Evolutionary conservation across 208 protist genomes (phyloP).

Genomic region (Balamuthia mandrillaris): DNA sequence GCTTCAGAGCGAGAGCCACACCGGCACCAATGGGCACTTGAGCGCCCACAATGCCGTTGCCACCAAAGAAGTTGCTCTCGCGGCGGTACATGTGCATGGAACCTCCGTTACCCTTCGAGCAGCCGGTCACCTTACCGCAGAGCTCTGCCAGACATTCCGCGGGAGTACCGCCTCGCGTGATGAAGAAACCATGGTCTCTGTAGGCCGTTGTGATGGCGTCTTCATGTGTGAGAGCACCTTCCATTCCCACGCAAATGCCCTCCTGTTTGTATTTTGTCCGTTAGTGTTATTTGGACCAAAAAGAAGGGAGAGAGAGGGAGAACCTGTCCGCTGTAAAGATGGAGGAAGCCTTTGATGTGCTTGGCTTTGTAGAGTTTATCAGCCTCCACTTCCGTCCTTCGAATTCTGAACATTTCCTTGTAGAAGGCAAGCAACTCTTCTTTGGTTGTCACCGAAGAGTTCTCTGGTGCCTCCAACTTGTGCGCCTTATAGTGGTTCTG

Average conservation of each 20-base stretch:
- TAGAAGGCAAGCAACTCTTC: constrained; percentile 71
- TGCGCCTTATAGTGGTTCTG: constrained; percentile 25
- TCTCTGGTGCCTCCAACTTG: constrained; percentile 23
- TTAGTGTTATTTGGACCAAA: neutral
- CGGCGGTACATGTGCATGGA: constrained; percentile 97
- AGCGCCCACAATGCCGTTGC: constrained; percentile 97
- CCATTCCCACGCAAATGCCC: constrained; percentile 89
- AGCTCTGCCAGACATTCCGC: constrained; percentile 87
- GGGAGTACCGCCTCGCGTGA: constrained; percentile 83
- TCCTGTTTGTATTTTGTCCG: constrained; percentile 63
- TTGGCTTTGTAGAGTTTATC: constrained; percentile 93
- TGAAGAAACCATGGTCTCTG: constrained; percentile 89
- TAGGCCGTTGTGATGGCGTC: constrained; percentile 94
- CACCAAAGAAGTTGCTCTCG: constrained; percentile 90
- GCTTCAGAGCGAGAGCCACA: constrained; percentile 82
- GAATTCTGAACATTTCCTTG: constrained; percentile 84
- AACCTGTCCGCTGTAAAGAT: constrained; percentile 95
- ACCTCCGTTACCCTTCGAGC: constrained; percentile 91
- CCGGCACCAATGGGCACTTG: constrained; percentile 91
- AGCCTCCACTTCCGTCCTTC: constrained; percentile 88
- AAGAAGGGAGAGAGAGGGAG: neutral
- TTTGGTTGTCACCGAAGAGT: constrained; percentile 32
- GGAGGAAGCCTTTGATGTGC: constrained; percentile 95
- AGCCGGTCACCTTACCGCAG: constrained; percentile 78
- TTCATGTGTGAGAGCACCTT: constrained; percentile 80